phyloP scores from a whole-genome alignment of 106 monocot species.

The Allium fistulosum region DNA sequence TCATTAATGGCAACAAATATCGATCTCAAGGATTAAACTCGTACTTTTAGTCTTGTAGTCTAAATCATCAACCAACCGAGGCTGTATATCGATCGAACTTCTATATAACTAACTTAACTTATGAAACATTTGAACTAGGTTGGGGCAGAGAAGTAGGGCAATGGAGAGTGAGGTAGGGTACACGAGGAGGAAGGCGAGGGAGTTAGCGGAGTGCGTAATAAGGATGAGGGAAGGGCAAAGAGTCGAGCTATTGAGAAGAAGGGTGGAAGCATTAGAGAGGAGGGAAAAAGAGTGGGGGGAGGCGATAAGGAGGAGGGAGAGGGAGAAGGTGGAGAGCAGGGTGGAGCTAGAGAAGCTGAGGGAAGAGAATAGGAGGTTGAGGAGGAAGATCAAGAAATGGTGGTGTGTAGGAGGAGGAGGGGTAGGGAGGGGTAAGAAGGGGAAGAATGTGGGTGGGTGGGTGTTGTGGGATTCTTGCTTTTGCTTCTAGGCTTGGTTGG shows the following conservation, averaged over 20 bases:
- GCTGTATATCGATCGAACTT: too few species aligned
- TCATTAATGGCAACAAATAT: too few species aligned
- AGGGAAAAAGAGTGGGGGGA: constrained; percentile 32
- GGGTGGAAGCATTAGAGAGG: constrained; percentile 66
- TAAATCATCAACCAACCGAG: too few species aligned
- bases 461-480: constrained; percentile 6
- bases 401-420: constrained; percentile 3
- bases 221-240: constrained; percentile 69
- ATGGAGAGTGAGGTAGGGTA: constrained; percentile 30
- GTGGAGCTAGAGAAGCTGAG: constrained; percentile 56
- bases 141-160: constrained; percentile 51
- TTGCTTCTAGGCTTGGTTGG: not conserved
- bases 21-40: too few species aligned
- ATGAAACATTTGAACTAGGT: constrained; percentile 14
- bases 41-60: too few species aligned
- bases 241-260: constrained; percentile 63
- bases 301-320: constrained; percentile 51
- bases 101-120: too few species aligned
- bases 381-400: constrained; percentile 23
- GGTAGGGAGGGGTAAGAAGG: not conserved
- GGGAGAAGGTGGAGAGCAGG: constrained; percentile 58
- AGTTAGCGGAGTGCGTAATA: constrained; percentile 58
- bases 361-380: constrained; percentile 51
- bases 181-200: constrained; percentile 59
- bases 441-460: not conserved